phyloP scores from a whole-genome alignment of 768 basidiomycete genomes.

The Aureoboletus auriporus region DNA sequence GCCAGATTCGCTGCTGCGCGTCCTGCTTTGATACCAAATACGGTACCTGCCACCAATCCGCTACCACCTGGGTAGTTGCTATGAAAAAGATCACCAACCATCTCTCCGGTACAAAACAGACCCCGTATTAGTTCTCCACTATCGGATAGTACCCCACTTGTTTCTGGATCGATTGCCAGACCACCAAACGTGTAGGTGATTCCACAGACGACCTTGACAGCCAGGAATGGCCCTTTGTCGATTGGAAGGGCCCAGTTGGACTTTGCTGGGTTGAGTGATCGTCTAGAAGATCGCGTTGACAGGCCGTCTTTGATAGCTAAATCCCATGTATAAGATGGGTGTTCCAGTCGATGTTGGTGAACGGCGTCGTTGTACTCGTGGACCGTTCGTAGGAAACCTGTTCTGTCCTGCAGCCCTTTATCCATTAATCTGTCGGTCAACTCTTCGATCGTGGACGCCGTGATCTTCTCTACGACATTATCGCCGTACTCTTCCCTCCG shows the following conservation, averaged over 20 bases:
- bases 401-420: constrained; percentile 44
- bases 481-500: constrained; percentile 67
- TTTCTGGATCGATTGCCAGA: constrained; percentile 52
- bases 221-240: constrained; percentile 52
- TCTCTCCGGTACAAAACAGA: constrained; percentile 64
- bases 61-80: constrained; percentile 69
- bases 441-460: constrained; percentile 42
- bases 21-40: constrained; percentile 61
- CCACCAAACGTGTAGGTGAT: constrained; percentile 76
- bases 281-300: constrained; percentile 42
- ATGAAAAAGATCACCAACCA: constrained; percentile 63
- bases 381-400: constrained; percentile 44
- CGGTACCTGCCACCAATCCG: constrained; percentile 60
- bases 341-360: constrained; percentile 31
- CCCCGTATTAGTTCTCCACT: constrained; percentile 44
- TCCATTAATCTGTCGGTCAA: constrained; percentile 44
- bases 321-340: constrained; percentile 45
- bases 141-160: constrained; percentile 45
- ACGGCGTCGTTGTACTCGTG: constrained; percentile 50
- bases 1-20: constrained; percentile 35
- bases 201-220: constrained; percentile 65
- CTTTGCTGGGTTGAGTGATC: constrained; percentile 45
- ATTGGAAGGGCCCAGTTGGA: constrained; percentile 67
- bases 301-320: constrained; percentile 62
- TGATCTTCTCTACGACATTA: constrained; percentile 52